Evolutionary conservation across 371 early-diverging fungal genomes (phyloP).

Genomic region (Phascolomyces articulosus): DNA sequence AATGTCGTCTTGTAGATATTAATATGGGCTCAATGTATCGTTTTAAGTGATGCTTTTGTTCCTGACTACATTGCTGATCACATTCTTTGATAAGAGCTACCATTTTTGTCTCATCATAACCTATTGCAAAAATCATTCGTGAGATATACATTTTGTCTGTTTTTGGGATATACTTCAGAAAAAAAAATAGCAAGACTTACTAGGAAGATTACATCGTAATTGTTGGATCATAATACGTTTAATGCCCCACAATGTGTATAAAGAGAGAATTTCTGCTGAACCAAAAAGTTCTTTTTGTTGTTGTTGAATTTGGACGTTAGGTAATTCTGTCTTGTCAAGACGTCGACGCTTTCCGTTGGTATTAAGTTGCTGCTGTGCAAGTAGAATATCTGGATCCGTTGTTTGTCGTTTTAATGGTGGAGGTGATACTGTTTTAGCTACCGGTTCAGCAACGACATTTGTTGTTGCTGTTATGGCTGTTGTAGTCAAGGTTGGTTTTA

Average conservation of each 20-base stretch:
- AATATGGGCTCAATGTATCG: neutral
- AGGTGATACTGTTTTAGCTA: neutral
- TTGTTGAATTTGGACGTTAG: neutral
- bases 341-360: neutral
- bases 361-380: neutral
- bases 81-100: neutral
- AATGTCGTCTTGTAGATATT: neutral
- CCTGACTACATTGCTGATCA: neutral
- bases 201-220: neutral
- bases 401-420: neutral
- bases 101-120: neutral
- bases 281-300: neutral
- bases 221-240: constrained; percentile 4
- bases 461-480: neutral
- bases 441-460: neutral
- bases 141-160: neutral
- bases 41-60: constrained; percentile 11
- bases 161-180: too few relatives aligned
- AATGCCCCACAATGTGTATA: constrained; percentile 3
- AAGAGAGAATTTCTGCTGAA: neutral
- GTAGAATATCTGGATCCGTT: neutral
- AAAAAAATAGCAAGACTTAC: neutral
- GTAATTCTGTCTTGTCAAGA: neutral
- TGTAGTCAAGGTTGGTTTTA: too few relatives aligned
- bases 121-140: neutral